A percentile compares a stretch with the other conserved stretches of the same genome.
Evolutionary conservation across 495 filamentous ascomycete species (phyloP).

Genomic region (Tuber indicum): DNA sequence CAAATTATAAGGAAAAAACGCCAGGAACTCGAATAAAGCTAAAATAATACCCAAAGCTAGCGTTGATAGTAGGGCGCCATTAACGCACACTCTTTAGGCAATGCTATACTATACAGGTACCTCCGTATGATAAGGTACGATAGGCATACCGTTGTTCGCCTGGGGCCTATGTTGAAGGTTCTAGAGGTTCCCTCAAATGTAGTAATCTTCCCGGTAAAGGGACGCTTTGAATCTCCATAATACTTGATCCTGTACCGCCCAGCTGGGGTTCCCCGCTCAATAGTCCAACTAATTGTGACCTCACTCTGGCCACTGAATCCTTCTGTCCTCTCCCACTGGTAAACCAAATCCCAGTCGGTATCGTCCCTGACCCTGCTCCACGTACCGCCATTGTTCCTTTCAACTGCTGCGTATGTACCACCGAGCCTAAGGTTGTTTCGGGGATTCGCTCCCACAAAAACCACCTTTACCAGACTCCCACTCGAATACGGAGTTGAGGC

Average conservation of each 20-base stretch:
- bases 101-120: slow-evolving; percentile 5
- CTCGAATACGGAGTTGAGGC: slow-evolving; percentile 49
- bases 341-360: slow-evolving; percentile 73
- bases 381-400: slow-evolving; percentile 50
- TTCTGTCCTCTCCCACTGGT: slow-evolving; percentile 69
- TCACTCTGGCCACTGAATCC: slow-evolving; percentile 68
- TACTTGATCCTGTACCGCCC: slow-evolving; percentile 79
- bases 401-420: slow-evolving; percentile 71
- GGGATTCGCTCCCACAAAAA: slow-evolving; percentile 84
- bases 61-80: neutral
- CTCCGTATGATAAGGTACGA: neutral
- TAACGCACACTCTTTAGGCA: neutral
- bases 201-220: slow-evolving; percentile 57
- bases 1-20: neutral
- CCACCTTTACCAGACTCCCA: slow-evolving; percentile 55
- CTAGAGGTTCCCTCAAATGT: slow-evolving; percentile 71
- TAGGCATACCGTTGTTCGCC: neutral
- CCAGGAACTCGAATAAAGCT: neutral
- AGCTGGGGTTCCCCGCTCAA: slow-evolving; percentile 48
- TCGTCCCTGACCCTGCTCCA: slow-evolving; percentile 70
- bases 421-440: slow-evolving; percentile 77
- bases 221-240: slow-evolving; percentile 71
- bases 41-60: neutral
- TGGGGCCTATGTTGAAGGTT: slow-evolving; percentile 52
- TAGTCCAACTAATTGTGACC: slow-evolving; percentile 72